A percentile compares a stretch with the other conserved stretches of the same genome.
Conservation (phyloP, 176 grass and related monocot genomes). For the Bothriochloa decipiens region DNA sequence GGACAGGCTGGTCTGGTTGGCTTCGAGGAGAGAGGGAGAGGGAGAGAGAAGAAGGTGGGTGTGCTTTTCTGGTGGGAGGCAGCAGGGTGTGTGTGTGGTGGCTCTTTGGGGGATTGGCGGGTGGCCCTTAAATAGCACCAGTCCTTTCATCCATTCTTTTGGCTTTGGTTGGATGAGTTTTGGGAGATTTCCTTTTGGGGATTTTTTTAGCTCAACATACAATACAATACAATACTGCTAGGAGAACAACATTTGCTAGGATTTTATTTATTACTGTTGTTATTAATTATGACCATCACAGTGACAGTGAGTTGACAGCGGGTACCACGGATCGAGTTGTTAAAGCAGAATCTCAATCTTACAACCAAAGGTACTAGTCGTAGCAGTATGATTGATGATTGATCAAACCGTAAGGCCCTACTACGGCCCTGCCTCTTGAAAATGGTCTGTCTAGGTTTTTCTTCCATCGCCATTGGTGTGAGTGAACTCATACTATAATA, state of each 20-base stretch:
- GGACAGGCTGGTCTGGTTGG: constrained; percentile 22
- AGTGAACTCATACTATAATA: too few species aligned
- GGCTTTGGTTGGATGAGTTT: not conserved
- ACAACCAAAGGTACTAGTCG: not conserved
- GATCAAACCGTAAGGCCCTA: not conserved
- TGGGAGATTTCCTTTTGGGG: not conserved
- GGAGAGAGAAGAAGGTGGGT: constrained; percentile 10
- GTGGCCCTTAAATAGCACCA: constrained; percentile 59
- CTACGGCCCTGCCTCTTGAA: constrained; percentile 22
- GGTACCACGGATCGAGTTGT: constrained; percentile 26
- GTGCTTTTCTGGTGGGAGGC: constrained; percentile 53
- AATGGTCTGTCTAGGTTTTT: not conserved
- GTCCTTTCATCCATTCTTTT: constrained; percentile 34
- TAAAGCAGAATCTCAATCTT: constrained; percentile 19
- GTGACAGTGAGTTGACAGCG: not conserved
- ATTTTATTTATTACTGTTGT: not conserved
- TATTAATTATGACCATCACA: not conserved
- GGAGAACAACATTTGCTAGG: not conserved
- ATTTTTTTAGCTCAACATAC: not conserved
- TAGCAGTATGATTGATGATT: not conserved
- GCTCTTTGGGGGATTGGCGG: constrained; percentile 46
- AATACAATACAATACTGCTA: not conserved
- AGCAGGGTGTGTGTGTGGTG: constrained; percentile 1
- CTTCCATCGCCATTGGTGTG: not conserved
- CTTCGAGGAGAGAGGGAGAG: not conserved